Base-by-base conservation (phyloP, 2,329 filamentous ascomycete species). In the Claviceps arundinis region DNA sequence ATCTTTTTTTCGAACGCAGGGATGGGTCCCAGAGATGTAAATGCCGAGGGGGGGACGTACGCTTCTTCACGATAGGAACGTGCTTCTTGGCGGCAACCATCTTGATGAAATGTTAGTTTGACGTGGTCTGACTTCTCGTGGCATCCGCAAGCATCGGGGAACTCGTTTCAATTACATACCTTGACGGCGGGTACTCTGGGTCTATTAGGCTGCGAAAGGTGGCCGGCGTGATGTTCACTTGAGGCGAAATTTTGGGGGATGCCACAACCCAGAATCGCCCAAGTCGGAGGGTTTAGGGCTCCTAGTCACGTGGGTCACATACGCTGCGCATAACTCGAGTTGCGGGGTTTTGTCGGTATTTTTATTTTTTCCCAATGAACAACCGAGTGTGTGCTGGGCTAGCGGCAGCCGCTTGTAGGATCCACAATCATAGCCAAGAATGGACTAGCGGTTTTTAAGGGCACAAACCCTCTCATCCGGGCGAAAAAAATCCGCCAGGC, bases 81-180 rank as follows among this genome's bases (percentile, higher is more conserved):
- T 97, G 93, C 82, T 95, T 94, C 87, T 94, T 95, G 77, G 91
- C 87, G 85, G 90, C 82, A 82, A 91, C 89, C 93, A 97, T 97
- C 90, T 91, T 62, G 52, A 61, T 46, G 14, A 26, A 54, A 62
- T 56, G 61, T 69, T 60, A 69, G 66, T 57, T 19, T 46, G 11
- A 8, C 9, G 3, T 42, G n/a, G 13, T 50, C 5, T 24, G 9
- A 37, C 16, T 37, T 24, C 11, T n/a, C 9, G 7, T n/a, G 13
- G 9, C 9, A 24, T 48, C 5, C 17, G n/a, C 19, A 37, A 7
- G 44, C 22, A 16, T 37, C 47, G 40, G 22, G 24, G 37, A 50
- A 11, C 11, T 43, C n/a, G 24, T 30, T 40, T 14, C 4, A 34
- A 47, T 26, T 49, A 50, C 56, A 48, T 67, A 71, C 69, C 69